phyloP scores from a whole-genome alignment of 352 stramenopile genomes.

The Globisporangium nunn region DNA sequence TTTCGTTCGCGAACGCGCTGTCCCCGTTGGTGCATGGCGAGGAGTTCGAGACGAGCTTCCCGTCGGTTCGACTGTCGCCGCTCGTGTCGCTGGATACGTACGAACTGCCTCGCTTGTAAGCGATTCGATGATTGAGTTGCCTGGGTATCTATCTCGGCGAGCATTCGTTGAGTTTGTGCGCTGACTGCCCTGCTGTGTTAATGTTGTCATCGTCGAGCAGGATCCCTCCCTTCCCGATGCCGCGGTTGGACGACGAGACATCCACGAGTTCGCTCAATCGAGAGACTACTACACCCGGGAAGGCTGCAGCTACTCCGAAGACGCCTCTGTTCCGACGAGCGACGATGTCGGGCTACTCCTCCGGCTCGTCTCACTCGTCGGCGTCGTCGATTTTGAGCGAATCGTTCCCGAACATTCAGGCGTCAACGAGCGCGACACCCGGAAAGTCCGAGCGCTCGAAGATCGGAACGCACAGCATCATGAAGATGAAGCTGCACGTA shows the following conservation, averaged over 20 bases:
- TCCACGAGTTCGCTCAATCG: not conserved
- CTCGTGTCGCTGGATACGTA: constrained; percentile 37
- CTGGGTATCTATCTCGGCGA: not conserved
- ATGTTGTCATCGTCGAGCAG: constrained; percentile 17
- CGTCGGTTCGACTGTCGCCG: constrained; percentile 55
- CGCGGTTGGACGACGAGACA: constrained; percentile 14
- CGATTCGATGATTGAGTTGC: not conserved
- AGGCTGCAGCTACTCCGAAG: constrained; percentile 13
- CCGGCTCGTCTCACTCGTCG: constrained; percentile 16
- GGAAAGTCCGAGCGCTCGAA: constrained; percentile 60
- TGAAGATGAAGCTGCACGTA: constrained; percentile 74
- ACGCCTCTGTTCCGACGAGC: constrained; percentile 12
- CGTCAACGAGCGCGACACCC: constrained; percentile 63
- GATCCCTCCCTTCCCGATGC: constrained; percentile 52
- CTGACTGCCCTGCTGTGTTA: not conserved
- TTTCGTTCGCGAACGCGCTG: constrained; percentile 72
- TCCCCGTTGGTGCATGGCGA: constrained; percentile 53
- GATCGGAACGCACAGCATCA: constrained; percentile 49
- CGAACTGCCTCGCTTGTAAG: constrained; percentile 67
- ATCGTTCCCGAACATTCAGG: constrained; percentile 76
- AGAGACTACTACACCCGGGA: not conserved
- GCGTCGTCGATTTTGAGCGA: constrained; percentile 23
- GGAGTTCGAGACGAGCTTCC: constrained; percentile 56
- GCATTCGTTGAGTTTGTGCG: not conserved
- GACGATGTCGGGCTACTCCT: constrained; percentile 26